phyloP scores from a whole-genome alignment of 148 eudicot genomes.

The Vaccinium darrowii region DNA sequence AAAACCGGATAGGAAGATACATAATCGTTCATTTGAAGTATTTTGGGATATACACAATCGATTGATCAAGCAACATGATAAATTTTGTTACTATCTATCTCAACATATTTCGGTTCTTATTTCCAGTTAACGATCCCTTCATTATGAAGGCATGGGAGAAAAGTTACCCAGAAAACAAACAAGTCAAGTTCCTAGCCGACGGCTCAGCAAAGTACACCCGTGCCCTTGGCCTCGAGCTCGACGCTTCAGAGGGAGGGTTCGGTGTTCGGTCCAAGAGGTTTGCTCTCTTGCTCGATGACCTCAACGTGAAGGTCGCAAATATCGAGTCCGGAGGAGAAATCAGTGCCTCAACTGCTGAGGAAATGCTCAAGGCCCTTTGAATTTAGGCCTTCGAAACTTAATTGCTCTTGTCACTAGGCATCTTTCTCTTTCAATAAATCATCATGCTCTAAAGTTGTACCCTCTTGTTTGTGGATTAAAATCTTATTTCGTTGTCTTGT shows the following conservation, averaged over 20 bases:
- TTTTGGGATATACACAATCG: too few relatives aligned
- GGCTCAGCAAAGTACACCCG: constrained; percentile 65
- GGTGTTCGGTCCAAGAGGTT: constrained; percentile 68
- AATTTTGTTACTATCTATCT: too few relatives aligned
- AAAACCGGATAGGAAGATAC: too few relatives aligned
- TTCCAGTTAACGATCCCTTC: constrained; percentile 78
- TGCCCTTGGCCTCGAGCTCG: constrained; percentile 79
- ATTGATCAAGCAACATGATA: too few relatives aligned
- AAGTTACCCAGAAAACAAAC: constrained; percentile 68
- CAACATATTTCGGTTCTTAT: not conserved
- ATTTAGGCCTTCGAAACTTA: not conserved
- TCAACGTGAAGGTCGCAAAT: constrained; percentile 63
- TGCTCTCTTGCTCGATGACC: constrained; percentile 69
- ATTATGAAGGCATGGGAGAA: constrained; percentile 94
- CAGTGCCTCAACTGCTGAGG: constrained; percentile 73
- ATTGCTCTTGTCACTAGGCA: too few relatives aligned
- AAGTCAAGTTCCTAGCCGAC: constrained; percentile 77
- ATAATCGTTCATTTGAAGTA: too few relatives aligned
- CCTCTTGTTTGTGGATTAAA: too few relatives aligned
- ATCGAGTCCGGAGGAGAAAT: constrained; percentile 75
- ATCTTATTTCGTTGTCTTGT: too few relatives aligned
- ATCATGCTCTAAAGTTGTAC: too few relatives aligned
- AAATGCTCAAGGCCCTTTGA: constrained; percentile 69
- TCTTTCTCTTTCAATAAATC: too few relatives aligned
- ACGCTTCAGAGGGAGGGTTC: constrained; percentile 57